A percentile compares a stretch with the other conserved stretches of the same genome.
Conservation (phyloP, 164 flowering plant species). For the Cinnamomum micranthum region DNA sequence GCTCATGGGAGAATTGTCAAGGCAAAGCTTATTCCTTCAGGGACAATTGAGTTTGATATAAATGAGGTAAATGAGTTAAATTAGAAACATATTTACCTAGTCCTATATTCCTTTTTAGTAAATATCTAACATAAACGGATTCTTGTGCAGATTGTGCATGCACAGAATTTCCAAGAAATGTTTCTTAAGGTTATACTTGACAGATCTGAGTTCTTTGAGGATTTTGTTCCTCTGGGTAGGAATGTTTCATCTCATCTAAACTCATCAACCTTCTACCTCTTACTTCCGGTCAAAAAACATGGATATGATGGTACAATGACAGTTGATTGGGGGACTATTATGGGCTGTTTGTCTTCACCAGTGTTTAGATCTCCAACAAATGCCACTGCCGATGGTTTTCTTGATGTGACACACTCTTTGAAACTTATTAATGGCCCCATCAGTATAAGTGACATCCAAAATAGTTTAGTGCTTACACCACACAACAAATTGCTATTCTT, state of each 20-base stretch:
- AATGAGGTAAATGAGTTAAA: constrained; percentile 47
- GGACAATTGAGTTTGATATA: constrained; percentile 41
- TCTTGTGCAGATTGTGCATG: constrained; percentile 55
- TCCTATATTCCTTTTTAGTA: not conserved
- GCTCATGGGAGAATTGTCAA: constrained; percentile 75
- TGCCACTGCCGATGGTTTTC: constrained; percentile 9
- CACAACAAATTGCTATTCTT: constrained; percentile 58
- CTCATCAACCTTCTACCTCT: constrained; percentile 56
- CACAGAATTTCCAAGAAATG: constrained; percentile 74
- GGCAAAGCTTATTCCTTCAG: constrained; percentile 54
- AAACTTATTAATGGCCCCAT: constrained; percentile 52
- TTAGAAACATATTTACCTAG: not conserved
- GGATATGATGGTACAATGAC: constrained; percentile 19
- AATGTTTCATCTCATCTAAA: constrained; percentile 21
- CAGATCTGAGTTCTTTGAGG: constrained; percentile 47
- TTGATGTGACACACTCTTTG: constrained; percentile 23
- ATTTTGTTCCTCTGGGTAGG: constrained; percentile 56
- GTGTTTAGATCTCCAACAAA: constrained; percentile 38
- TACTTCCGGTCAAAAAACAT: constrained; percentile 62
- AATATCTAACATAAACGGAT: not conserved
- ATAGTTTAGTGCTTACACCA: constrained; percentile 74
- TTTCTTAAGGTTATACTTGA: constrained; percentile 78
- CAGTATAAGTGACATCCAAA: constrained; percentile 38
- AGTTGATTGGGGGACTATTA: constrained; percentile 70
- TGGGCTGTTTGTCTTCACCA: constrained; percentile 75